Percentiles rank a stretch among this genome's conserved stretches.
Evolutionary conservation across 192 early-diverging fungal species (phyloP).

Genomic region (Backusella circina): DNA sequence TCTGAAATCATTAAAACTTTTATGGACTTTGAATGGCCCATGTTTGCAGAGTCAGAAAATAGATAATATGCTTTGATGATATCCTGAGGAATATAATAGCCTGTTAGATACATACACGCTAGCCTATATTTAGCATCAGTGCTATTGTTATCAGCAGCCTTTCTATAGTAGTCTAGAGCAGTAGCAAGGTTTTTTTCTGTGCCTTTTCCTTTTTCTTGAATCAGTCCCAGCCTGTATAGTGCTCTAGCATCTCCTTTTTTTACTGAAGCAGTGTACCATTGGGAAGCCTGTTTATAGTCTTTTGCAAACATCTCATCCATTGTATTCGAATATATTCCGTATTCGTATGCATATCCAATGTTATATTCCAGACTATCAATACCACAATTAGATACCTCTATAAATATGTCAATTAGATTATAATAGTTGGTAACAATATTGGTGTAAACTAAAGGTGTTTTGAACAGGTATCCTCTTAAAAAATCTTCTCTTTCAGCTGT

Average conservation of each 20-base stretch:
- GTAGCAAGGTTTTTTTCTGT: background rate
- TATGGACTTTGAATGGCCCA: background rate
- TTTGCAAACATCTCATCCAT: background rate
- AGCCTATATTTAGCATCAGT: background rate
- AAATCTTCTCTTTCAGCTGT: no score
- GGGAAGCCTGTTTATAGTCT: background rate
- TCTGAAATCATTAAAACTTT: background rate
- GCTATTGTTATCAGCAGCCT: background rate
- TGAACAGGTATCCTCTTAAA: background rate
- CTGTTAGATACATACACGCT: background rate
- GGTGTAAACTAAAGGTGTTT: background rate
- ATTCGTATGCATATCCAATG: background rate
- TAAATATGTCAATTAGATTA: background rate
- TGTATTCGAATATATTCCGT: background rate
- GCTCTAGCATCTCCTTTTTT: background rate
- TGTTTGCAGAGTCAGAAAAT: background rate
- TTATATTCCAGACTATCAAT: background rate
- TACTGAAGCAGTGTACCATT: background rate
- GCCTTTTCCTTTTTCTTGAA: background rate
- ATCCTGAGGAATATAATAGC: background rate
- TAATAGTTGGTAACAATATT: background rate
- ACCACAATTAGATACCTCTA: background rate
- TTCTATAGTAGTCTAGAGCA: background rate
- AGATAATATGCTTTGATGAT: background rate
- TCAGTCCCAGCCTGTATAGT: background rate